Percentiles rank a stretch among this genome's conserved stretches.
Evolutionary conservation across 1,284 basidiomycete species (phyloP).

Genomic region (Ganoderma multipileum): DNA sequence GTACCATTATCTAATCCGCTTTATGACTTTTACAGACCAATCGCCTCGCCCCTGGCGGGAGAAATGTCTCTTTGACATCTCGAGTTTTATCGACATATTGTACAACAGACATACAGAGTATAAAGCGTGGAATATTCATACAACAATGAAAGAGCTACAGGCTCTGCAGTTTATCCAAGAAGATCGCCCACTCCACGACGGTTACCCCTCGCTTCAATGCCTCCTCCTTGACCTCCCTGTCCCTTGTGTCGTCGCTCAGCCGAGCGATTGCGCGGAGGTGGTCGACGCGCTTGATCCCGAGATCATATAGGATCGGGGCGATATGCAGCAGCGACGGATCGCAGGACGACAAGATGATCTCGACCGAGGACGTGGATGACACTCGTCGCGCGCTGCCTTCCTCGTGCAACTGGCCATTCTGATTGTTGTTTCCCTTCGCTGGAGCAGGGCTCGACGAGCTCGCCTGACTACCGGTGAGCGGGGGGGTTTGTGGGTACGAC

Average conservation of each 20-base stretch:
- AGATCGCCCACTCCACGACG: constrained; percentile 78
- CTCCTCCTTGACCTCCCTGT: constrained; percentile 69
- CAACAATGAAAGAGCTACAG: constrained; percentile 26
- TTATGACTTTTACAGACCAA: not conserved
- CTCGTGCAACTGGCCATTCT: constrained; percentile 15
- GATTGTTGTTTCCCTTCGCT: constrained; percentile 5
- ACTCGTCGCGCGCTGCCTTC: constrained; percentile 29
- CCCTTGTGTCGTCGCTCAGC: constrained; percentile 66
- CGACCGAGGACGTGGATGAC: constrained; percentile 49
- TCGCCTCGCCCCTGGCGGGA: not conserved
- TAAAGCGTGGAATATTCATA: not conserved
- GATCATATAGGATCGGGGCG: constrained; percentile 54
- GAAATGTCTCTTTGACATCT: not conserved
- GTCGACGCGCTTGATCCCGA: constrained; percentile 64
- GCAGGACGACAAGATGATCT: constrained; percentile 59
- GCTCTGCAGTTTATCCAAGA: constrained; percentile 58
- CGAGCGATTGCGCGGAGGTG: constrained; percentile 66
- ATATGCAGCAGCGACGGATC: constrained; percentile 67
- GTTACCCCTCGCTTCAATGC: constrained; percentile 70
- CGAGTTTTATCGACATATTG: not conserved
- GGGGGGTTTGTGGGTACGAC: constrained; percentile 40
- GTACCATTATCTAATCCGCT: not conserved
- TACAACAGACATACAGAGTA: not conserved
- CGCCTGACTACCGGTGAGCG: constrained; percentile 35
- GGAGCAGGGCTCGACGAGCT: constrained; percentile 33